These are phyloP conservation scores for Fusarium decemcellulare DNA, from an alignment of 2,329 filamentous ascomycete species.

Conservation along the genomic window DNA sequence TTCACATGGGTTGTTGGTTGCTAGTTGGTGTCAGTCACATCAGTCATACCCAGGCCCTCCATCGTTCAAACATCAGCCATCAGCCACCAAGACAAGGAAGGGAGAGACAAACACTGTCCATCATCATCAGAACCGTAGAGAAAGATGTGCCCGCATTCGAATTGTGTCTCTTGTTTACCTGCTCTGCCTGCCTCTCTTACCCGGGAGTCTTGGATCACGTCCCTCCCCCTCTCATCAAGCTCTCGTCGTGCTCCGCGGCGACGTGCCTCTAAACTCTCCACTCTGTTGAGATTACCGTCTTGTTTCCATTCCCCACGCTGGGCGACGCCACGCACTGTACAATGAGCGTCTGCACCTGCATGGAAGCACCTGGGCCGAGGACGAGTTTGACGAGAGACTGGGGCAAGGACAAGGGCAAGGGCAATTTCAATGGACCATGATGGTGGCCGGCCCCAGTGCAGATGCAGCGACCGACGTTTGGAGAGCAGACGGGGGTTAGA, in stretches of 20 bases:
- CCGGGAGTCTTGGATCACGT: constrained; percentile 23
- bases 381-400: constrained; percentile 37
- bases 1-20: constrained; percentile 26
- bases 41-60: constrained; percentile 11
- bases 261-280: constrained; percentile 29
- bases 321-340: constrained; percentile 44
- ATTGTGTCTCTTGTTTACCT: constrained; percentile 28
- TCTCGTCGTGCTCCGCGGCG: constrained; percentile 13
- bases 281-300: constrained; percentile 47
- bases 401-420: constrained; percentile 37
- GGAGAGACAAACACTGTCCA: constrained; percentile 12
- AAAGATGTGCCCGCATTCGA: no score
- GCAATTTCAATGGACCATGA: constrained; percentile 39
- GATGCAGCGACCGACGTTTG: constrained; percentile 45
- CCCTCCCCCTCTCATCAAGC: constrained; percentile 24
- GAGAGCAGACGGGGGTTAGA: constrained; percentile 25
- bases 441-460: constrained; percentile 31
- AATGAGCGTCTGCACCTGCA: constrained; percentile 40
- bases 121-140: constrained; percentile 4
- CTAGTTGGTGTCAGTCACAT: constrained; percentile 17
- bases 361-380: constrained; percentile 43
- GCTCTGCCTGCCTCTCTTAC: constrained; percentile 4
- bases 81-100: constrained; percentile 30
- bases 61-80: constrained; percentile 31
- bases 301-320: constrained; percentile 50